Conservation (phyloP, 768 basidiomycete species). For the Xanthoconium stramineum region DNA sequence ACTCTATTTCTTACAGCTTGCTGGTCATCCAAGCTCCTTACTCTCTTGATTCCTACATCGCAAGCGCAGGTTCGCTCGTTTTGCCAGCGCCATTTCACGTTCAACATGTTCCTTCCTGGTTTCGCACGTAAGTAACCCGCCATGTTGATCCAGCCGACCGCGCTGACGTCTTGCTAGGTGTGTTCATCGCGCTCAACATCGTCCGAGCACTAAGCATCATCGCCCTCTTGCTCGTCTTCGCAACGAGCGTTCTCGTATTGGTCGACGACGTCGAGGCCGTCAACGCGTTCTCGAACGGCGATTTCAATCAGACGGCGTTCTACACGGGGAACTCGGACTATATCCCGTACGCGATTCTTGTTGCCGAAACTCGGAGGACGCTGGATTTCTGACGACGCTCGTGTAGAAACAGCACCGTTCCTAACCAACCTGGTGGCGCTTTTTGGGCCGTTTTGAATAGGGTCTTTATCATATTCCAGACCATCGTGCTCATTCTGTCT, state of each 20-base stretch:
- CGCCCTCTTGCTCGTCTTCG: slow-evolving; percentile 75
- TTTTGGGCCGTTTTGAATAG: slow-evolving; percentile 90
- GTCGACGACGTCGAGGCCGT: slow-evolving; percentile 75
- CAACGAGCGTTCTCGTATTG: slow-evolving; percentile 70
- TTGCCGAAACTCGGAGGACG: neutral
- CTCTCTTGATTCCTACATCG: slow-evolving; percentile 1
- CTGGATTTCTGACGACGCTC: neutral
- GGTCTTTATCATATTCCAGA: slow-evolving; percentile 81
- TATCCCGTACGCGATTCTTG: slow-evolving; percentile 56
- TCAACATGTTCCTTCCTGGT: slow-evolving; percentile 24
- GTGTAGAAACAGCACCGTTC: slow-evolving; percentile 73
- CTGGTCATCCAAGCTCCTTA: slow-evolving; percentile 24
- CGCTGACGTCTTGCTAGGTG: slow-evolving; percentile 24
- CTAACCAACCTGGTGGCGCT: slow-evolving; percentile 86
- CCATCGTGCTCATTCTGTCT: slow-evolving; percentile 60
- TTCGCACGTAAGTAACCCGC: slow-evolving; percentile 25
- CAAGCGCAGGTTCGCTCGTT: slow-evolving; percentile 23
- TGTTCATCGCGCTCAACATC: slow-evolving; percentile 76
- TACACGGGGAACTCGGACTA: slow-evolving; percentile 66
- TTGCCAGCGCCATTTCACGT: neutral
- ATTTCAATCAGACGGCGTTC: slow-evolving; percentile 38
- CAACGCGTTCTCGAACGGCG: slow-evolving; percentile 51
- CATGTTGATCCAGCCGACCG: neutral
- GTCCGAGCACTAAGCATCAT: slow-evolving; percentile 75
- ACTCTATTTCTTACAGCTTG: slow-evolving; percentile 15